Percentiles rank a stretch among this genome's conserved stretches.
Evolutionary conservation across 768 basidiomycete genomes (phyloP).

Genomic region (Mycena latifolia): DNA sequence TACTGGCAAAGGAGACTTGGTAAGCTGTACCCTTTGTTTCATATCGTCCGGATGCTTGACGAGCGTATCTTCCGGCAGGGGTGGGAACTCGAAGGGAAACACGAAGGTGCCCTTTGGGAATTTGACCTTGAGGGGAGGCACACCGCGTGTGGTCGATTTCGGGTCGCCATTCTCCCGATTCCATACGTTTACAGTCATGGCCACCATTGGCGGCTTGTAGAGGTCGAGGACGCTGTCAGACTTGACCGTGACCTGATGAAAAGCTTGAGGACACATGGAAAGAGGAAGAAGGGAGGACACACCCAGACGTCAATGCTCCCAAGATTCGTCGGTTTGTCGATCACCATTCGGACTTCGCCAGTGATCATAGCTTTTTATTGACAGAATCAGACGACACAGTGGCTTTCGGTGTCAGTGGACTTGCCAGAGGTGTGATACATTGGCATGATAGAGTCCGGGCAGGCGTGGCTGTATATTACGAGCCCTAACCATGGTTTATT

Average conservation of each 20-base stretch:
- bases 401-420: not conserved
- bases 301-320: not conserved
- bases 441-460: slow-evolving; percentile 1
- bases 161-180: not conserved
- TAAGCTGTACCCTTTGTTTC: not conserved
- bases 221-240: slow-evolving; percentile 23
- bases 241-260: slow-evolving; percentile 12
- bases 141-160: not conserved
- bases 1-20: not conserved
- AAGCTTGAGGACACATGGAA: not conserved
- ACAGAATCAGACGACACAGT: not conserved
- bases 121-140: slow-evolving; percentile 1
- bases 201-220: slow-evolving; percentile 12
- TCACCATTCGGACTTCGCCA: not conserved
- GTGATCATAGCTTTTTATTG: not conserved
- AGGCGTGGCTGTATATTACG: slow-evolving; percentile 25
- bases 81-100: slow-evolving; percentile 25
- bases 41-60: slow-evolving; percentile 4
- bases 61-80: slow-evolving; percentile 8
- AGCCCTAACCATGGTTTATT: slow-evolving; percentile 22
- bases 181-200: slow-evolving; percentile 6
- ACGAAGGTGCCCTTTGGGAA: slow-evolving; percentile 26
- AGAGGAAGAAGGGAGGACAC: not conserved
- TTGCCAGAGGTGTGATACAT: slow-evolving; percentile 20
- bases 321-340: not conserved